phyloP scores from a whole-genome alignment of 257 asterid species.

The Echium plantagineum region DNA sequence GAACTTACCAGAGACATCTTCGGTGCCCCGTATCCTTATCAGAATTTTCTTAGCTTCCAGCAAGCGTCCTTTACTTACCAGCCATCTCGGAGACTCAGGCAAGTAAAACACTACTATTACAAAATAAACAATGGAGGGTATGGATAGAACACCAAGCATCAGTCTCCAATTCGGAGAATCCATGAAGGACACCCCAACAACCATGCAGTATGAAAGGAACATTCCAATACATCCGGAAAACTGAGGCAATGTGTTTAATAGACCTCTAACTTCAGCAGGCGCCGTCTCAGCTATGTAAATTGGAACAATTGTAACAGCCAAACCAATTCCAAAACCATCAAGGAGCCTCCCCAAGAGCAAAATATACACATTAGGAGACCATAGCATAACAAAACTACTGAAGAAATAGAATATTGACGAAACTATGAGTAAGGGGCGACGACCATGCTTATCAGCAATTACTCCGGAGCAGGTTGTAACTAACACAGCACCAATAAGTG shows the following conservation, averaged over 20 bases:
- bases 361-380: slow-evolving; percentile 57
- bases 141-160: slow-evolving; percentile 48
- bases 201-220: slow-evolving; percentile 46
- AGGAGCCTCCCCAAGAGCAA: slow-evolving; percentile 50
- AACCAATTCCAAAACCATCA: slow-evolving; percentile 56
- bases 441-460: slow-evolving; percentile 46
- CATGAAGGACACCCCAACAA: slow-evolving; percentile 45
- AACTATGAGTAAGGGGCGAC: slow-evolving; percentile 46
- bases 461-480: slow-evolving; percentile 47
- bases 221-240: slow-evolving; percentile 41
- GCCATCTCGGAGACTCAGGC: slow-evolving; percentile 85
- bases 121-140: slow-evolving; percentile 42
- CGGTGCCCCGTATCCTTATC: slow-evolving; percentile 49
- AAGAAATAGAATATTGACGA: slow-evolving; percentile 39
- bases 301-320: slow-evolving; percentile 52
- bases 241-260: slow-evolving; percentile 58
- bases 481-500: slow-evolving; percentile 52
- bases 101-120: slow-evolving; percentile 30
- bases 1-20: slow-evolving; percentile 50
- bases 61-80: slow-evolving; percentile 54
- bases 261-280: slow-evolving; percentile 58
- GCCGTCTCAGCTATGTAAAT: slow-evolving; percentile 57
- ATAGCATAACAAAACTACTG: slow-evolving; percentile 44
- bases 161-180: slow-evolving; percentile 48
- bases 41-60: slow-evolving; percentile 45